Base-by-base conservation (phyloP, 176 grass and related monocot genomes). In the Elymus sibiricus region DNA sequence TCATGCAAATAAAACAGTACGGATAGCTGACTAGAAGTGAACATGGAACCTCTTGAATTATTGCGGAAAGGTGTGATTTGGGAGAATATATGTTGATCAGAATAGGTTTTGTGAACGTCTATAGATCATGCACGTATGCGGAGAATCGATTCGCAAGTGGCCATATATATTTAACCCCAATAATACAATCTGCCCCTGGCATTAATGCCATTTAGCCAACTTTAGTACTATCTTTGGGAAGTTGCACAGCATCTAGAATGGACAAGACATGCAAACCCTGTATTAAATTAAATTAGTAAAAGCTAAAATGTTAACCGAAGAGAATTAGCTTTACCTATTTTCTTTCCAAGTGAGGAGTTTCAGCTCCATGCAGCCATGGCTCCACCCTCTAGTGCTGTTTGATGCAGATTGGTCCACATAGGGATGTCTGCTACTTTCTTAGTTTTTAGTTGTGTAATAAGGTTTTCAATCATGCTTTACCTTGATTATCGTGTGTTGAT, bases 1-100 rank as follows among this genome's bases (percentile, higher is more conserved):
- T 46, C 66, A 70, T 79, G 27, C 81, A 84, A 69, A 63, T 17
- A 27, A 47, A 86, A 77, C 39, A 53, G 85, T 70, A 84, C 39
- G 76, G 85, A 39, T 70, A 22, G n/a, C 80, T 85, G 81, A 87
- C 84, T 81, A 80, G 44, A 81, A 80, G 83, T 95, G 90, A 95
- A 90, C 86, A 84, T 78, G 77, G 86, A 89, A 92, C 82, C 83
- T 95, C 78, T 92, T 95, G 86, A 92, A 90, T 95, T 92, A 95
- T 95, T 90, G 93, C 44, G 46, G 56, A 95, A 95, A 92, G 86
- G 85, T 82, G 79, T 85, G 90, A 91, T 88, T 88, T 91, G 65
- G 90, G 86, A 72, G 90, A 91, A 91, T 91, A 91, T 91, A 84
- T 90, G 81, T 91, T 55, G 83, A 87, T 88, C 82, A 65, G 82